Base-by-base conservation (phyloP, 2,329 filamentous ascomycete species). In the Colletotrichum somersetense region DNA sequence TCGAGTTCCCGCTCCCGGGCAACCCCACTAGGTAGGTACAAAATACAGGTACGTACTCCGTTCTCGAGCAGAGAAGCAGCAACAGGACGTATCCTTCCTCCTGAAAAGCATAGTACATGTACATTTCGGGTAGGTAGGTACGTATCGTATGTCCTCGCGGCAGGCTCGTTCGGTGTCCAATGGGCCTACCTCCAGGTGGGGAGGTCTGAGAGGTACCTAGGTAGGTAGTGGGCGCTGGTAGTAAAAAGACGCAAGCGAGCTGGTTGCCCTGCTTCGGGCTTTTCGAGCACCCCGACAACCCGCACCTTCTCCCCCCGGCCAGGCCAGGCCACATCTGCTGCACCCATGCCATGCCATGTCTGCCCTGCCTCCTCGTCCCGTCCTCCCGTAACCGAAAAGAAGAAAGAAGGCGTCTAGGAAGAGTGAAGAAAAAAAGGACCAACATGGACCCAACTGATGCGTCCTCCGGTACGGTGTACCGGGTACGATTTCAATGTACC, bases 221-320 rank as follows among this genome's bases (percentile, higher is more conserved):
- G 26, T 30, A 30, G 26, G 4, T 30, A 30, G 30, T 30, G 30
- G 30, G 30, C 30, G 30, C 11, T 4, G 12, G 11, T 40, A 40
- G 38, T 14, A 42, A 35, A 12, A 26, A 56, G 69, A 66, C 69
- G 40, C 59, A 69, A 72, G 69, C 69, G 69, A 72, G 69, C 59
- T 64, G 46, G 2, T 5, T 44, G 16, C 14, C n/a, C 35, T 46
- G 64, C 58, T 61, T 72, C 70, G 70, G 70, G 66, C 40, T 72
- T 50, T 65, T 70, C 70, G 66, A 72, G 46, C 53, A 70, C 55
- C 66, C 70, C 70, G 70, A 72, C 61, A 72, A 65, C 70, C 70
- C 70, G 70, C 65, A 59, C 30, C 65, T 46, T 35, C 46, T n/a
- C 55, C 70, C 46, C 8, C 20, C 59, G n/a, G n/a, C n/a, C n/a